phyloP scores from a whole-genome alignment of 2,329 filamentous ascomycete genomes.

The Coniochaeta sp. region DNA sequence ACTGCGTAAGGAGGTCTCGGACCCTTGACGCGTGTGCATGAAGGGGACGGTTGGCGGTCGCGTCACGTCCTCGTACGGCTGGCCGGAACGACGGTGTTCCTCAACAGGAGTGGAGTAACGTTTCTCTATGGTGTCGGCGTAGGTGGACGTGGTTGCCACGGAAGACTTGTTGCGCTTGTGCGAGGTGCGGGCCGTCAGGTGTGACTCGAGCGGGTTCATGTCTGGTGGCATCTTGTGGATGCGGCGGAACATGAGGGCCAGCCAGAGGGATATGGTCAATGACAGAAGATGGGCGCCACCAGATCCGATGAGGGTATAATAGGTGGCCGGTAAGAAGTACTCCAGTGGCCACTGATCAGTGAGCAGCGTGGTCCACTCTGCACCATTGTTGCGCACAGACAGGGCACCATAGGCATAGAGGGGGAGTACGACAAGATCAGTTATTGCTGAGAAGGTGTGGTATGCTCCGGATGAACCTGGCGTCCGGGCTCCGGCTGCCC shows the following conservation, averaged over 20 bases:
- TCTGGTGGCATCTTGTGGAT: constrained; percentile 81
- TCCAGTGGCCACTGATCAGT: constrained; percentile 38
- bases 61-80: constrained; percentile 34
- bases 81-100: constrained; percentile 32
- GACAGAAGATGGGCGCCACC: constrained; percentile 65
- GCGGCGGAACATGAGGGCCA: constrained; percentile 71
- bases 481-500: constrained; percentile 62
- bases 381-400: constrained; percentile 35
- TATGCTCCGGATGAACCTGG: constrained; percentile 81
- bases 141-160: constrained; percentile 35
- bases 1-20: constrained; percentile 43
- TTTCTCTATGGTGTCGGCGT: constrained; percentile 46
- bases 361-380: constrained; percentile 63
- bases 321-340: constrained; percentile 58
- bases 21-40: constrained; percentile 65
- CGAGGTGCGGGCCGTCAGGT: constrained; percentile 61
- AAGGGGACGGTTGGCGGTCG: constrained; percentile 62
- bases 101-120: constrained; percentile 43
- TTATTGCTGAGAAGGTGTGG: constrained; percentile 71
- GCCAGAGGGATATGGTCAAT: constrained; percentile 62
- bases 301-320: constrained; percentile 57
- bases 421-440: constrained; percentile 53
- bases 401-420: constrained; percentile 50
- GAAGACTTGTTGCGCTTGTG: constrained; percentile 71
- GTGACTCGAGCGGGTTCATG: constrained; percentile 87